Base-by-base conservation (phyloP, 352 stramenopile genomes). In the Saprolegnia diclina region DNA sequence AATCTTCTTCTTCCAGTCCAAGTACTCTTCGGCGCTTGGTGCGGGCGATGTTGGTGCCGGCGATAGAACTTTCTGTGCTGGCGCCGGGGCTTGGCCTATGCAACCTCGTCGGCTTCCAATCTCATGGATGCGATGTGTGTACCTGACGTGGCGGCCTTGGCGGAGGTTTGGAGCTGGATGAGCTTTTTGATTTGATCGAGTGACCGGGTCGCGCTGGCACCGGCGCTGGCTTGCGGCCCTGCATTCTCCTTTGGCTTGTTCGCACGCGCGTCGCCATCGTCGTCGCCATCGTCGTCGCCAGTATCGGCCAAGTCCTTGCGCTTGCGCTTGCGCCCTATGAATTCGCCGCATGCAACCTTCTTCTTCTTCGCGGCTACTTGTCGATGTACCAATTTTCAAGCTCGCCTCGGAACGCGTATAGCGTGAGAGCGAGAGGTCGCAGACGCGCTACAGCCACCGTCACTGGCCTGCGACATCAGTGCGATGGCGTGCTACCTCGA, bases 141-240 rank as follows among this genome's bases (percentile, higher is more conserved):
- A 61, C n/a, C 5, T 26, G 3, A 29, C 32, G n/a, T n/a, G n/a
- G 38, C 38, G 14, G 7, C 38, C 14, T 55, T 10, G 6, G n/a
- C 24, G 18, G 0, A 1, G 13, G 57, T 38, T 9, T 59, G 63
- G 0, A 57, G 63, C 44, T 69, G 45, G 53, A 69, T 69, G 44
- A 69, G 45, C 45, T 61, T 59, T 42, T 69, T 69, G 48, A 69
- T 69, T 2, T 69, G 63, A 14, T 69, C 63, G 16, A 69, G 37
- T 6, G 63, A 69, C 42, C 63, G 42, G 19, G 63, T 69, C 26
- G 45, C 32, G 6, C 29, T 54, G 57, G 18, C 7, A 29, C n/a
- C 24, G 38, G 21, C 13, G 29, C 10, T 46, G 13, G 50, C 13
- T 67, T 29, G 14, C 16, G n/a, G 21, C 21, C n/a, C n/a, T n/a